A percentile compares a stretch with the other conserved stretches of the same genome.
These are phyloP conservation scores for Novymonas esmeraldas DNA, from an alignment of 208 protist species.

Conservation along the genomic window DNA sequence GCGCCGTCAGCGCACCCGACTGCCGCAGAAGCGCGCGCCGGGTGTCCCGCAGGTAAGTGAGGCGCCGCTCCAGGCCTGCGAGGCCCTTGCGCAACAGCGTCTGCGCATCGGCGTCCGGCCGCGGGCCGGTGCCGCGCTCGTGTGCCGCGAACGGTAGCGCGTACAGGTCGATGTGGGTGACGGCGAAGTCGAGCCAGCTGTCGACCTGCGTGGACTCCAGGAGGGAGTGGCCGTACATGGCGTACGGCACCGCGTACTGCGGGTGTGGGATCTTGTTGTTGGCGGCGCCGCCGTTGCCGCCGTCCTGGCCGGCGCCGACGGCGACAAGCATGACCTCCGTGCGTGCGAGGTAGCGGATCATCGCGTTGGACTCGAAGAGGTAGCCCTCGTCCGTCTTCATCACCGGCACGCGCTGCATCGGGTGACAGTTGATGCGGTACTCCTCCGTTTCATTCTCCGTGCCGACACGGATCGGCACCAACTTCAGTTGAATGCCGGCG, in stretches of 20 bases:
- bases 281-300: constrained; percentile 12
- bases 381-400: constrained; percentile 82
- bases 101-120: constrained; percentile 15
- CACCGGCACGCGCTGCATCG: constrained; percentile 61
- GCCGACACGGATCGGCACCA: constrained; percentile 44
- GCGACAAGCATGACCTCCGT: constrained; percentile 46
- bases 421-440: constrained; percentile 74
- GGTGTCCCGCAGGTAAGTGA: constrained; percentile 38
- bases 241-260: constrained; percentile 62
- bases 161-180: constrained; percentile 51
- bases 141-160: constrained; percentile 16
- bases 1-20: constrained; percentile 31
- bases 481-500: constrained; percentile 63
- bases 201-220: constrained; percentile 72
- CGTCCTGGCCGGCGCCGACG: constrained; percentile 21
- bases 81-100: constrained; percentile 37
- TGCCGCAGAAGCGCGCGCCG: constrained; percentile 34
- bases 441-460: constrained; percentile 60
- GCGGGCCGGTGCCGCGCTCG: constrained; percentile 19
- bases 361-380: constrained; percentile 79
- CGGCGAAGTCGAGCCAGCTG: constrained; percentile 79
- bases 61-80: constrained; percentile 48
- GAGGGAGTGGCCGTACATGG: constrained; percentile 70
- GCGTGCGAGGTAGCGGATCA: constrained; percentile 73
- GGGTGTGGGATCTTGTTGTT: constrained; percentile 51